Conservation (phyloP, 2,329 filamentous ascomycete genomes). For the Aspergillus niger region DNA sequence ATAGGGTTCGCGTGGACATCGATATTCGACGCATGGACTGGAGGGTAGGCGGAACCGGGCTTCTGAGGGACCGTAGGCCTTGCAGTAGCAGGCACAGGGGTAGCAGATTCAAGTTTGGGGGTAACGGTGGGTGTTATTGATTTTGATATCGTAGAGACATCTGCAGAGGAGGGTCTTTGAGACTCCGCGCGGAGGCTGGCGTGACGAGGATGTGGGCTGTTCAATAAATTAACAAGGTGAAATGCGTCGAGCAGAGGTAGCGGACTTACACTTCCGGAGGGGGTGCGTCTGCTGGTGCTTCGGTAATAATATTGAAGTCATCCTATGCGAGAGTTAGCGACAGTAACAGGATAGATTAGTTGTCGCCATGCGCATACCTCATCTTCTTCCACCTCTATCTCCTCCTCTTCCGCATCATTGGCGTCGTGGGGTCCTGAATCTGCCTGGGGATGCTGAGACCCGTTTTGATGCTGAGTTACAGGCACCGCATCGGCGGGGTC, state of each 20-base stretch:
- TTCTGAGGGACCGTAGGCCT: slow-evolving; percentile 48
- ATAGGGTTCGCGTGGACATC: slow-evolving; percentile 81
- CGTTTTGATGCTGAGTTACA: slow-evolving; percentile 31
- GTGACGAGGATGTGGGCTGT: slow-evolving; percentile 45
- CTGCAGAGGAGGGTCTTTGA: slow-evolving; percentile 37
- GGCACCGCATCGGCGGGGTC: slow-evolving; percentile 44
- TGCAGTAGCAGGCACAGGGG: slow-evolving; percentile 34
- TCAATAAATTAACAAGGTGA: slow-evolving; percentile 20
- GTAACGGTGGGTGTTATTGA: slow-evolving; percentile 38
- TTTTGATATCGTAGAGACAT: slow-evolving; percentile 33
- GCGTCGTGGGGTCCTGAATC: slow-evolving; percentile 37
- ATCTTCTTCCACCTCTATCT: slow-evolving; percentile 48
- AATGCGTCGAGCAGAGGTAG: not conserved
- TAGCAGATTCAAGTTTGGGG: slow-evolving; percentile 36
- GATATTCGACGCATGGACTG: slow-evolving; percentile 72
- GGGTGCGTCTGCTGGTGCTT: slow-evolving; percentile 46
- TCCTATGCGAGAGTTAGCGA: slow-evolving; percentile 34
- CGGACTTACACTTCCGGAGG: slow-evolving; percentile 40
- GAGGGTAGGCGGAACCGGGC: slow-evolving; percentile 66
- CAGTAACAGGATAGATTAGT: no score
- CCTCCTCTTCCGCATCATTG: slow-evolving; percentile 44
- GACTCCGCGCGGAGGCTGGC: slow-evolving; percentile 38
- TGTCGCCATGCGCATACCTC: slow-evolving; percentile 21
- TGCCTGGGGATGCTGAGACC: slow-evolving; percentile 27
- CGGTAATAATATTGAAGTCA: slow-evolving; percentile 54